Percentiles rank a stretch among this genome's conserved stretches.
phyloP scores from a whole-genome alignment of 2,329 filamentous ascomycete genomes.

The Xylogone sp. region DNA sequence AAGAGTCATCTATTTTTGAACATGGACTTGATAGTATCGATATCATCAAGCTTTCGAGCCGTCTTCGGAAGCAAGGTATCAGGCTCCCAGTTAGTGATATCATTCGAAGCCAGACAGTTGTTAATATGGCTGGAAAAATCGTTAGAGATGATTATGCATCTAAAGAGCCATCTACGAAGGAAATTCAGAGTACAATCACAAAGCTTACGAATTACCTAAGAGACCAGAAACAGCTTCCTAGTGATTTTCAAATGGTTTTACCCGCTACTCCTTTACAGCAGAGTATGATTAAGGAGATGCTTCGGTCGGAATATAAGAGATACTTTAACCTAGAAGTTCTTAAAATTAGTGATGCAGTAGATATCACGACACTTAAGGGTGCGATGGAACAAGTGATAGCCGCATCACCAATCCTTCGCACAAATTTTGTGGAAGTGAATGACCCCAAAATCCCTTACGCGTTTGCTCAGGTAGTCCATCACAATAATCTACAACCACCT shows the following conservation, averaged over 20 bases:
- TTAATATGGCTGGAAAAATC: slow-evolving; percentile 45
- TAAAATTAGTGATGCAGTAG: slow-evolving; percentile 49
- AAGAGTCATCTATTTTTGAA: slow-evolving; percentile 67
- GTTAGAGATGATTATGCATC: background rate
- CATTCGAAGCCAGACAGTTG: slow-evolving; percentile 67
- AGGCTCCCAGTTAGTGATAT: slow-evolving; percentile 69
- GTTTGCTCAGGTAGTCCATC: slow-evolving; percentile 53
- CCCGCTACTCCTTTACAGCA: slow-evolving; percentile 84
- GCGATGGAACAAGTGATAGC: slow-evolving; percentile 62
- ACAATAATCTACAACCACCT: background rate
- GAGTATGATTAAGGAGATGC: slow-evolving; percentile 79
- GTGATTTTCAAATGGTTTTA: slow-evolving; percentile 53
- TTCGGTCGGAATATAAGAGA: slow-evolving; percentile 65
- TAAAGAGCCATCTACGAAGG: slow-evolving; percentile 6
- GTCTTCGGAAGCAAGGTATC: slow-evolving; percentile 59
- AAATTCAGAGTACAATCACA: slow-evolving; percentile 22
- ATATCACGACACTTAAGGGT: slow-evolving; percentile 50
- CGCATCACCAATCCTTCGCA: slow-evolving; percentile 68
- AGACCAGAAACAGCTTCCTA: slow-evolving; percentile 30
- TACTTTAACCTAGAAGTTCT: slow-evolving; percentile 88
- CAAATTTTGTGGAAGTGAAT: slow-evolving; percentile 65
- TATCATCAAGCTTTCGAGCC: slow-evolving; percentile 76
- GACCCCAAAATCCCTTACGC: slow-evolving; percentile 51
- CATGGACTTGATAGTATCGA: slow-evolving; percentile 92
- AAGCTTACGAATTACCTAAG: slow-evolving; percentile 37